Evolutionary conservation across 1,284 basidiomycete genomes (phyloP), one percentile per base, ranked within the genome.

Genomic region (Irpex lacteus): DNA sequence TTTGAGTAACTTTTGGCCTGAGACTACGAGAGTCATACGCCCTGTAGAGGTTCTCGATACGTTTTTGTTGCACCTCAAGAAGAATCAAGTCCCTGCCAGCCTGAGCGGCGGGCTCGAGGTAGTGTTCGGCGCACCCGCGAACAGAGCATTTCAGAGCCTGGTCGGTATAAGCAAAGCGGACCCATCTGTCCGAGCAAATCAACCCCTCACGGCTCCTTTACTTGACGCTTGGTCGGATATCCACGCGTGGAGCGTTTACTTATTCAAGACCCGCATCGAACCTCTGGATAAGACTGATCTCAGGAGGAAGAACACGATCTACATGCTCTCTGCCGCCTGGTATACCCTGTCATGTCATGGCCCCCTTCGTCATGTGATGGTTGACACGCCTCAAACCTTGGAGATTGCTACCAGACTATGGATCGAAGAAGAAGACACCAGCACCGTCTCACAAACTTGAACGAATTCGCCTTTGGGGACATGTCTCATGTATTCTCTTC

Each of bases 221-320:
- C 63, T 70, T 2, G 62, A 71, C 37, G 73, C 70, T 8, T 80
- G 78, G 78, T 74, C 73, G 1, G 76, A 73, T 3, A 70, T 78
- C 11, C 77, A 71, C 70, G 76, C 76, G 63, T 79, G 78, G 78
- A 75, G 74, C 61, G 67, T 66, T 5, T 78, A 71, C 68, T 72
- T 80, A 58, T 74, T 73, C 69, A 66, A 70, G 5, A 64, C 69
- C 3, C 72, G 73, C 34, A 67, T 77, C 26, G 67, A 72, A 44
- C 40, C 59, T 2, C 61, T 66, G n/a, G 63, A 67, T 3, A 53
- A 61, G 21, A 57, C 56, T 15, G 61, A 71, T 62, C 47, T 36
- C 15, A 38, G 67, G 37, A 67, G 71, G 19, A 67, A 70, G 36
- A 61, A 61, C 36, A 65, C 74, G 15, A 62, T 77, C 62, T 75